phyloP scores from a whole-genome alignment of 345 rosid species.

The Populus ilicifolia region DNA sequence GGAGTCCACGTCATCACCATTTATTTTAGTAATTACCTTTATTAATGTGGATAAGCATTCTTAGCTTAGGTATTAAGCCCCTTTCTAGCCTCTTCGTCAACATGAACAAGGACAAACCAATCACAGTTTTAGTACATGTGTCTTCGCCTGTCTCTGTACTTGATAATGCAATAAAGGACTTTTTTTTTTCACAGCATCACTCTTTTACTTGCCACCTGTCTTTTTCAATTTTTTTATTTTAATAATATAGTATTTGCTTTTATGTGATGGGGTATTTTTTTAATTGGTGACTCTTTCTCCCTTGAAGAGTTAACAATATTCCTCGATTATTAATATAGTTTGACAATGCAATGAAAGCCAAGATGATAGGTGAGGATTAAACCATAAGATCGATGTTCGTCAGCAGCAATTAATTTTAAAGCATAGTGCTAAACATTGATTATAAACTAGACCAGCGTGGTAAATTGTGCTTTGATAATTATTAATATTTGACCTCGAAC shows the following conservation, averaged over 20 bases:
- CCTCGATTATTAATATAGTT: neutral
- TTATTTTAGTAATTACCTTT: slow-evolving; percentile 5
- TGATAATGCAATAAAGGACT: slow-evolving; percentile 24
- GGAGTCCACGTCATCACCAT: slow-evolving; percentile 29
- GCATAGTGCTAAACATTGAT: no score
- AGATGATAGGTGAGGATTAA: neutral
- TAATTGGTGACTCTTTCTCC: slow-evolving; percentile 23
- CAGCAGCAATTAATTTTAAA: neutral
- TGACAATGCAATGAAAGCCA: no score
- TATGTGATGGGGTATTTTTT: neutral
- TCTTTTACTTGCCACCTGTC: slow-evolving; percentile 57
- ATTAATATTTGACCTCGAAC: no score
- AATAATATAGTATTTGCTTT: slow-evolving; percentile 13
- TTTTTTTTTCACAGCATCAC: slow-evolving; percentile 34
- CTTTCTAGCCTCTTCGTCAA: slow-evolving; percentile 13
- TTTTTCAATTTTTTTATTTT: neutral
- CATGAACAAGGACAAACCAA: slow-evolving; percentile 42
- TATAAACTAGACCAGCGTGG: neutral
- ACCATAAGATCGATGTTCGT: neutral
- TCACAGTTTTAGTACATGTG: slow-evolving; percentile 42
- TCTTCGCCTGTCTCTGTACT: slow-evolving; percentile 40
- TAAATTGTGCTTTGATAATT: no score
- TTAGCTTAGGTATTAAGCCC: slow-evolving; percentile 13
- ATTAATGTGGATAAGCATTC: slow-evolving; percentile 40
- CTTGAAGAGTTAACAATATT: slow-evolving; percentile 10